These are phyloP conservation scores for Blastomyces silverae DNA, from an alignment of 2,329 filamentous ascomycete species.

Conservation along the genomic window DNA sequence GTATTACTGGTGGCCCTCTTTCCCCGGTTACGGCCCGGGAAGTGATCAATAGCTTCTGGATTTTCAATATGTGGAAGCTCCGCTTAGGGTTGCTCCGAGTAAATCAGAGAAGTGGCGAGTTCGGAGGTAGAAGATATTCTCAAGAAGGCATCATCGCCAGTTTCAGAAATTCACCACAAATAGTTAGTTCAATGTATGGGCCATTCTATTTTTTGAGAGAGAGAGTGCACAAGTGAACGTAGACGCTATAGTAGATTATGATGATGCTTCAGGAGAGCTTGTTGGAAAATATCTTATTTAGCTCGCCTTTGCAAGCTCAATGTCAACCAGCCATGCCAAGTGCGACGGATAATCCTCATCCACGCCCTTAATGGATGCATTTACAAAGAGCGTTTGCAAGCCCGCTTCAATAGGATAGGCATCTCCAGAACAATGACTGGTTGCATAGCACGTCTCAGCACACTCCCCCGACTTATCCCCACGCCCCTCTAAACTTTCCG, in stretches of 20 bases:
- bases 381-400: slow-evolving; percentile 10
- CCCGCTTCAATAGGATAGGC: not conserved
- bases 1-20: not conserved
- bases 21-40: not conserved
- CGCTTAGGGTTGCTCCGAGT: not conserved
- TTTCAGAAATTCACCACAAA: no score
- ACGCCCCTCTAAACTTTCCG: not conserved
- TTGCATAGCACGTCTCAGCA: not conserved
- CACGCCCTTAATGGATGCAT: slow-evolving; percentile 7
- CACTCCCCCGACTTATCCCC: not conserved
- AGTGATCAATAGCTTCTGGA: not conserved
- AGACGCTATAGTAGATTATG: not conserved
- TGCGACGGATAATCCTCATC: slow-evolving; percentile 9
- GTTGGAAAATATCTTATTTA: not conserved
- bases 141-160: no score
- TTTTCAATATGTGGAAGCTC: not conserved
- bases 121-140: not conserved
- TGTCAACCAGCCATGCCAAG: slow-evolving; percentile 9
- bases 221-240: not conserved
- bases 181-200: not conserved
- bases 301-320: slow-evolving; percentile 10
- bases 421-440: slow-evolving; percentile 10
- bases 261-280: not conserved
- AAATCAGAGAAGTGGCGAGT: not conserved
- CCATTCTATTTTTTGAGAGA: not conserved